phyloP scores from a whole-genome alignment of 306 rosid genomes.

The Cucumis melo region DNA sequence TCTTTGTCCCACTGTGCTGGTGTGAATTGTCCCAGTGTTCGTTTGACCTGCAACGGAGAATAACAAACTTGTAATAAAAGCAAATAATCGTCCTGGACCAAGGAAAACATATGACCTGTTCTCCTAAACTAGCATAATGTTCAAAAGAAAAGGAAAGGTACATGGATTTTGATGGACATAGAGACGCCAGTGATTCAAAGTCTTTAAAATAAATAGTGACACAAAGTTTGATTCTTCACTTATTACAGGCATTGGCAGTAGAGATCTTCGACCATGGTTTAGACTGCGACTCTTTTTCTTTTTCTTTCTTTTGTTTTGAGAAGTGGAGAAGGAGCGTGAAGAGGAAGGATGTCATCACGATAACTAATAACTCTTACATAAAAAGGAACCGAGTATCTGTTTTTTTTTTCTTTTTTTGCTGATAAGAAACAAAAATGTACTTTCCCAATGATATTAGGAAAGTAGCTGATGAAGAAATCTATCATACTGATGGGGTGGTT shows the following conservation, averaged over 20 bases:
- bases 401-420: too few species aligned
- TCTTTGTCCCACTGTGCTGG: conserved; percentile 99
- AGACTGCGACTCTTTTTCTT: neutral
- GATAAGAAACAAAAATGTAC: too few species aligned
- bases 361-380: neutral
- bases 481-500: neutral
- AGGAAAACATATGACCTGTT: neutral
- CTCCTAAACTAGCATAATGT: neutral
- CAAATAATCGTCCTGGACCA: neutral
- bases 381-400: neutral
- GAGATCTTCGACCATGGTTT: neutral
- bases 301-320: neutral
- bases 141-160: neutral
- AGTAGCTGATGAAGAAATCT: neutral
- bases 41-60: conserved; percentile 49
- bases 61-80: neutral
- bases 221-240: neutral
- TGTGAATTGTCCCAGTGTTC: conserved; percentile 83
- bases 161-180: neutral
- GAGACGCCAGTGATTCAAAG: neutral
- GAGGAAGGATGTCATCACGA: neutral
- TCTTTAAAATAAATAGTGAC: neutral
- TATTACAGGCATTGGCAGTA: neutral
- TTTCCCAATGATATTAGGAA: too few species aligned
- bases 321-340: neutral